phyloP scores from a whole-genome alignment of 2,329 filamentous ascomycete genomes.

The Fragosphaeria purpurea region DNA sequence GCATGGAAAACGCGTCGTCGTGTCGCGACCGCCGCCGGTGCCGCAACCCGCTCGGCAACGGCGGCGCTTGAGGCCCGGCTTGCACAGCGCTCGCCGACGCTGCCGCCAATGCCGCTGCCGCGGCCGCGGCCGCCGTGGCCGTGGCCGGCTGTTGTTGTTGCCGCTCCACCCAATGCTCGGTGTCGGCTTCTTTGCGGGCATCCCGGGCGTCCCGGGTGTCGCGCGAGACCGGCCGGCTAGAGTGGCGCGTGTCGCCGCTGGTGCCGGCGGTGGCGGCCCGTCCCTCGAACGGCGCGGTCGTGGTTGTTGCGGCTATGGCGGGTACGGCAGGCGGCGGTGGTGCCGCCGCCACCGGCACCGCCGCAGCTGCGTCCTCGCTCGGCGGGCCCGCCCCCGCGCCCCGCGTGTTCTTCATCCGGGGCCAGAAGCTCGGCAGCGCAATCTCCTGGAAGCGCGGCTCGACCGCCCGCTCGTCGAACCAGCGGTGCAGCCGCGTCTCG shows the following conservation, averaged over 20 bases:
- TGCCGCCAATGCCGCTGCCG: too few relatives aligned
- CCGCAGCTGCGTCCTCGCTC: constrained; percentile 5
- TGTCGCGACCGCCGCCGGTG: constrained; percentile 25
- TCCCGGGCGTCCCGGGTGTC: constrained; percentile 21
- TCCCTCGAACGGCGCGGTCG: too few relatives aligned
- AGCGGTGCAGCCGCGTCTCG: constrained; percentile 68
- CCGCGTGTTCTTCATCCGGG: constrained; percentile 71
- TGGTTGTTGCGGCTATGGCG: too few relatives aligned
- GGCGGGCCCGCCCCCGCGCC: constrained; percentile 36
- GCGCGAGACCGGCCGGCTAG: constrained; percentile 14
- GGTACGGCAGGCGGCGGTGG: too few relatives aligned
- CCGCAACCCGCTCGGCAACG: constrained; percentile 24
- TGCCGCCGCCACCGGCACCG: neutral
- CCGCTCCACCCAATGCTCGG: constrained; percentile 15
- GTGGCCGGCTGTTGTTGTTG: constrained; percentile 9
- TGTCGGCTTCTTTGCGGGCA: constrained; percentile 19
- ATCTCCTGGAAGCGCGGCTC: constrained; percentile 84
- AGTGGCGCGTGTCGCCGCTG: constrained; percentile 3
- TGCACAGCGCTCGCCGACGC: neutral
- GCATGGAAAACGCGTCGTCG: constrained; percentile 33
- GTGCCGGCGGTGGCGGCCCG: neutral
- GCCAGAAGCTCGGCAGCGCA: constrained; percentile 72
- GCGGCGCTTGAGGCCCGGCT: neutral
- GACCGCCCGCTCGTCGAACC: constrained; percentile 81
- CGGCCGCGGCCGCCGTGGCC: neutral